These are phyloP conservation scores for Schwanniomyces pseudopolymorphus DNA, from an alignment of 805 yeast species.

Conservation along the genomic window DNA sequence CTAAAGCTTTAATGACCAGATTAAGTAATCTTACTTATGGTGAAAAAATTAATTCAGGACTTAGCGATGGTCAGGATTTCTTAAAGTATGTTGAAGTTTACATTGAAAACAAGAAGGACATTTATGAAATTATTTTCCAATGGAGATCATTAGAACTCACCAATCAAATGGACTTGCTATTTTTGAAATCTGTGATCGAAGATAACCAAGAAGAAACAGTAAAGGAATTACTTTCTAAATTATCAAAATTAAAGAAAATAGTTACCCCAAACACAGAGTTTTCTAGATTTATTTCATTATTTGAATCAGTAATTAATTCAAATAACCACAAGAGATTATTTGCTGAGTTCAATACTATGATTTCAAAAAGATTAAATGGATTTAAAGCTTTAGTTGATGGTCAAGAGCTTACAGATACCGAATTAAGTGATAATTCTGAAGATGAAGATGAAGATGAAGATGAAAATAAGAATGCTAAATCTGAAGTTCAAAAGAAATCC, in stretches of 20 bases:
- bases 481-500: not conserved
- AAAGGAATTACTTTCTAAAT: constrained; percentile 3
- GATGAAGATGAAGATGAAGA: constrained; percentile 13
- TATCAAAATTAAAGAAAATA: constrained; percentile 7
- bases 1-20: constrained; percentile 23
- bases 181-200: constrained; percentile 10
- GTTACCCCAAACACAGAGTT: not conserved
- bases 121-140: constrained; percentile 26
- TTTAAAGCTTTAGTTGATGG: constrained; percentile 25
- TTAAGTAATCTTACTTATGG: constrained; percentile 23
- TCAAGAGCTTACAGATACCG: constrained; percentile 31
- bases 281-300: constrained; percentile 18
- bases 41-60: constrained; percentile 22
- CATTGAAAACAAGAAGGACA: constrained; percentile 17
- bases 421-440: constrained; percentile 13
- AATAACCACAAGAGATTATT: constrained; percentile 15
- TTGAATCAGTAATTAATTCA: constrained; percentile 20
- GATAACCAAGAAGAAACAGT: constrained; percentile 10
- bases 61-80: constrained; percentile 27
- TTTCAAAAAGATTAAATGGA: constrained; percentile 16
- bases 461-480: constrained; percentile 7
- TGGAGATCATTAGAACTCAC: constrained; percentile 39
- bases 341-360: constrained; percentile 15
- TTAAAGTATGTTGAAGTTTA: constrained; percentile 30
- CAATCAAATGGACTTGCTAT: constrained; percentile 30